Conservation (phyloP, 352 stramenopile species). For the Globisporangium cederbergense region DNA sequence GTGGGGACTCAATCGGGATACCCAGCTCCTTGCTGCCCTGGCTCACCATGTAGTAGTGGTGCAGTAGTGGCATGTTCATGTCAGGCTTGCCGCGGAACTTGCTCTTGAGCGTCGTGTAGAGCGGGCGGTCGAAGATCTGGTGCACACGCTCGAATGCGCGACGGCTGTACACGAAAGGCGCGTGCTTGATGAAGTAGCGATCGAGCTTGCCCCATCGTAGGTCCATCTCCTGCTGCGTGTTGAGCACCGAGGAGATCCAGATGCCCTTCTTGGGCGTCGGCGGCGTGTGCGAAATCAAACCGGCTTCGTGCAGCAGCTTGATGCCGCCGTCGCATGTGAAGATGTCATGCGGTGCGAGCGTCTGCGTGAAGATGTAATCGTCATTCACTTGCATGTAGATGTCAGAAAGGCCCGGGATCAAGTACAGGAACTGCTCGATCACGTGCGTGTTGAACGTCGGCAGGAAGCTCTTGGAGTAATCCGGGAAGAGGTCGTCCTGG, state of each 20-base stretch:
- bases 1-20: conserved; percentile 71
- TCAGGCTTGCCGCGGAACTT: conserved; percentile 84
- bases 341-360: conserved; percentile 78
- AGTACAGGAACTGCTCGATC: conserved; percentile 88
- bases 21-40: conserved; percentile 75
- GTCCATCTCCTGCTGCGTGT: conserved; percentile 89
- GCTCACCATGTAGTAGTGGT: conserved; percentile 88
- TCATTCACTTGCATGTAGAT: conserved; percentile 91
- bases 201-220: conserved; percentile 73
- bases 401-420: conserved; percentile 83
- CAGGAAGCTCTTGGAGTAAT: conserved; percentile 76
- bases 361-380: conserved; percentile 87
- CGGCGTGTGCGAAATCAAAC: conserved; percentile 72
- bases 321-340: conserved; percentile 88
- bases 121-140: conserved; percentile 80
- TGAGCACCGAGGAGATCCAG: conserved; percentile 85
- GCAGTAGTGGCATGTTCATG: conserved; percentile 87
- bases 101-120: conserved; percentile 83
- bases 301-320: conserved; percentile 68
- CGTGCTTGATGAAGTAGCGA: conserved; percentile 87
- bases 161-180: conserved; percentile 85
- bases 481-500: conserved; percentile 84
- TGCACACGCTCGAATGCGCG: conserved; percentile 82
- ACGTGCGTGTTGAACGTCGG: conserved; percentile 88
- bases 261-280: conserved; percentile 80